These are phyloP conservation scores for Didymella exigua DNA, from an alignment of 2,329 filamentous ascomycete species.

Conservation along the genomic window DNA sequence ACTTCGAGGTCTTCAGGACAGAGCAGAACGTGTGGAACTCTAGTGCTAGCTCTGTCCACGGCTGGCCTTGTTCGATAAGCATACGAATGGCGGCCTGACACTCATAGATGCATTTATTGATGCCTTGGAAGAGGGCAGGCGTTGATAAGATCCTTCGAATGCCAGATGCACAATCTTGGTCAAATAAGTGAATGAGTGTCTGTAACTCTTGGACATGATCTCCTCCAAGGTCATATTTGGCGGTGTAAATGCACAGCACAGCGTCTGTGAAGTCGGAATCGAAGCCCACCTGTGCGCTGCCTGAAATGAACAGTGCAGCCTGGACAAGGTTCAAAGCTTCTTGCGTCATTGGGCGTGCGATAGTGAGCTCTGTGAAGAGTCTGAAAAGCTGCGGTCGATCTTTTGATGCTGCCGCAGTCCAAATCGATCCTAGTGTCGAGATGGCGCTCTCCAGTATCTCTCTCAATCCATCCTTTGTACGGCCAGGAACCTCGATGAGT, in stretches of 20 bases:
- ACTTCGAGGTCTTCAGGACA: slow-evolving; percentile 21
- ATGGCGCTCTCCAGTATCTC: slow-evolving; percentile 20
- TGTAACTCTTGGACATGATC: slow-evolving; percentile 25
- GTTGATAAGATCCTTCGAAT: slow-evolving; percentile 25
- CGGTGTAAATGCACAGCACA: slow-evolving; percentile 18
- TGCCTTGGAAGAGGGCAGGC: slow-evolving; percentile 27
- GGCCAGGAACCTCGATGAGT: slow-evolving; percentile 28
- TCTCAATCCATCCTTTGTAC: slow-evolving; percentile 26
- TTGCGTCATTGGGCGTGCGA: slow-evolving; percentile 26
- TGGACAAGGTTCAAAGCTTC: slow-evolving; percentile 31
- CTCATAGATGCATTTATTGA: slow-evolving; percentile 32
- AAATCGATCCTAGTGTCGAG: slow-evolving; percentile 16
- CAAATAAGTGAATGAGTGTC: slow-evolving; percentile 24
- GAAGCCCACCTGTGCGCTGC: slow-evolving; percentile 3
- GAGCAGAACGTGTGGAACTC: slow-evolving; percentile 32
- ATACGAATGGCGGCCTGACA: slow-evolving; percentile 25
- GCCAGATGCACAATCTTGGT: slow-evolving; percentile 16
- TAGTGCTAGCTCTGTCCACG: slow-evolving; percentile 27
- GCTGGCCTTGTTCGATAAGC: slow-evolving; percentile 21
- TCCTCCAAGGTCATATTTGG: slow-evolving; percentile 23
- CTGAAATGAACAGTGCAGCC: slow-evolving; percentile 22
- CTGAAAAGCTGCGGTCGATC: slow-evolving; percentile 9
- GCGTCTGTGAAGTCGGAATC: slow-evolving; percentile 16
- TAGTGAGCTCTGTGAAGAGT: slow-evolving; percentile 28
- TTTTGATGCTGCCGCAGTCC: slow-evolving; percentile 1